Percentiles rank a stretch among this genome's conserved stretches.
phyloP scores from a whole-genome alignment of 2,329 filamentous ascomycete species.

The Ciborinia camelliae region DNA sequence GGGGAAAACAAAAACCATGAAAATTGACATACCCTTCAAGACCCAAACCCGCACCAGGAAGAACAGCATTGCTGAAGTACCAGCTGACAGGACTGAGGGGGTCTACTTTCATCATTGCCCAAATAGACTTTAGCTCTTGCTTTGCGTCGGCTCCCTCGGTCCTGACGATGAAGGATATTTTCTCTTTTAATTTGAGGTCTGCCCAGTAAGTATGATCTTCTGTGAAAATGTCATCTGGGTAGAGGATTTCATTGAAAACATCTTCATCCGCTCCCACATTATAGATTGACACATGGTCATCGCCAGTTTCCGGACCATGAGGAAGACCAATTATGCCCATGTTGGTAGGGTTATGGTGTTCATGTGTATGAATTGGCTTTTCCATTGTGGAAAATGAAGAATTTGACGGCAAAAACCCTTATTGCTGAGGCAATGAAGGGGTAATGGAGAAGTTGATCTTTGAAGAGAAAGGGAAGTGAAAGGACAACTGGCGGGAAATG shows the following conservation, averaged over 20 bases:
- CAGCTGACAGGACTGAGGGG: conserved; percentile 78
- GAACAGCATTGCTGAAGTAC: conserved; percentile 87
- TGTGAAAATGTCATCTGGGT: conserved; percentile 85
- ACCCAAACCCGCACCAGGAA: conserved; percentile 87
- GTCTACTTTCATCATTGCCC: conserved; percentile 80
- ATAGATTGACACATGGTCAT: conserved; percentile 31
- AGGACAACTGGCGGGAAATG: not conserved
- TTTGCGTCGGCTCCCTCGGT: conserved; percentile 69
- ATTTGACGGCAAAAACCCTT: conserved; percentile 2
- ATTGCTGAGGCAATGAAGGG: conserved; percentile 11
- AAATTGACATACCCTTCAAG: conserved; percentile 64
- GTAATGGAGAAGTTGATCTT: not conserved
- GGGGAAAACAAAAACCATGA: not conserved
- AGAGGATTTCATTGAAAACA: conserved; percentile 75
- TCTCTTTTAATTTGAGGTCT: conserved; percentile 69
- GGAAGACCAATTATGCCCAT: conserved; percentile 31
- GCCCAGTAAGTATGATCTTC: conserved; percentile 87
- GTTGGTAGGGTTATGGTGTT: conserved; percentile 33
- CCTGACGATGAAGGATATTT: conserved; percentile 69
- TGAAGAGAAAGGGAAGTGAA: not conserved
- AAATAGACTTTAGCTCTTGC: conserved; percentile 64
- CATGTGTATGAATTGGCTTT: conserved; percentile 28
- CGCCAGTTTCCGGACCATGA: conserved; percentile 37
- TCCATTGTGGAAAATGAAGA: conserved; percentile 24
- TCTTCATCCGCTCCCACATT: conserved; percentile 45